Evolutionary conservation across 306 rosid species (phyloP).

Genomic region (Cicer yamashitae): DNA sequence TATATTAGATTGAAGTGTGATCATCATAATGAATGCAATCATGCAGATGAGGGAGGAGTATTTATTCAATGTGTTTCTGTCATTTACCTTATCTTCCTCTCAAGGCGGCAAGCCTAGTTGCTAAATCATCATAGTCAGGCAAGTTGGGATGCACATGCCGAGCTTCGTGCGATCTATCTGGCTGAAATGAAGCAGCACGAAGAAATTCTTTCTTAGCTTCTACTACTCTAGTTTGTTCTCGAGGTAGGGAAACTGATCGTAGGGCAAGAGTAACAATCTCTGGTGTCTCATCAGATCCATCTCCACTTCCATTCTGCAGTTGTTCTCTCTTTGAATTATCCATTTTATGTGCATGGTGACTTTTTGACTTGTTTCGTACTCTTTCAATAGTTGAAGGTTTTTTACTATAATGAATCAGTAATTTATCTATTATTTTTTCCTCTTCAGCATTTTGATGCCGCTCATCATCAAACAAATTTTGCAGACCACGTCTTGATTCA

Average conservation of each 20-base stretch:
- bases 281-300: conserved; percentile 49
- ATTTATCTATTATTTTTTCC: conserved; percentile 79
- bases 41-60: conserved; percentile 30
- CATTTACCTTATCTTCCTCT: conserved; percentile 64
- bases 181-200: conserved; percentile 84
- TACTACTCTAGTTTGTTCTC: conserved; percentile 51
- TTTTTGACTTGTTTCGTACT: conserved; percentile 60
- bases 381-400: conserved; percentile 67
- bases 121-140: conserved; percentile 89
- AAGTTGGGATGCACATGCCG: conserved; percentile 92
- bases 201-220: conserved; percentile 65
- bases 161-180: conserved; percentile 61
- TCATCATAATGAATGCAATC: conserved; percentile 37
- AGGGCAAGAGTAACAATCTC: conserved; percentile 50
- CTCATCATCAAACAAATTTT: conserved; percentile 72
- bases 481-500: conserved; percentile 74
- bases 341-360: conserved; percentile 52
- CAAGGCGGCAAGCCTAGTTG: conserved; percentile 83
- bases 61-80: conserved; percentile 9
- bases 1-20: conserved; percentile 30
- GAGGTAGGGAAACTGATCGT: conserved; percentile 88
- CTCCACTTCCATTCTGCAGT: conserved; percentile 50
- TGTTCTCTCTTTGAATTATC: conserved; percentile 46
- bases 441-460: conserved; percentile 65
- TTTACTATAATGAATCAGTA: conserved; percentile 84